Percentiles rank a stretch among this genome's conserved stretches.
Conservation (phyloP, 805 yeast genomes). For the Helenozyma baotianmanensis region DNA sequence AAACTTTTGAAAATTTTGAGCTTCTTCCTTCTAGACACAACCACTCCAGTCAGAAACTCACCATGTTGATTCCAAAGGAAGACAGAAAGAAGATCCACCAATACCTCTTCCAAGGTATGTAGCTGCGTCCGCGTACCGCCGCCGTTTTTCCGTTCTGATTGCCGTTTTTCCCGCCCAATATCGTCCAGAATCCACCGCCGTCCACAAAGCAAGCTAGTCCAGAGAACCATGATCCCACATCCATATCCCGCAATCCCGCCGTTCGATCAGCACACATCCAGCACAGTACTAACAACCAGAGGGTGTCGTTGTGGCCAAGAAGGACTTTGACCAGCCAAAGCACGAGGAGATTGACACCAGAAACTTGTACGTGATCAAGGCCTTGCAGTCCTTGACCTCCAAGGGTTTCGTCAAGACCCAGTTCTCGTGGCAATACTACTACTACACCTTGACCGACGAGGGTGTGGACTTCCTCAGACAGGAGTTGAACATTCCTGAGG, state of each 20-base stretch:
- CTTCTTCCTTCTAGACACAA: slow-evolving; percentile 11
- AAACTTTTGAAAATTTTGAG: slow-evolving; percentile 13
- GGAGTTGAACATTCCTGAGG: slow-evolving; percentile 98
- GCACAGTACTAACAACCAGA: slow-evolving; percentile 45
- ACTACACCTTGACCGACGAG: slow-evolving; percentile 99
- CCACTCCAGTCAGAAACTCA: slow-evolving; percentile 19
- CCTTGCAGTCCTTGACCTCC: slow-evolving; percentile 98
- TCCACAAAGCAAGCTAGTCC: background rate
- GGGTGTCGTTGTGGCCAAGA: slow-evolving; percentile 99
- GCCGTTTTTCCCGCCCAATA: too few species aligned
- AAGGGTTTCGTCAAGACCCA: slow-evolving; percentile 99
- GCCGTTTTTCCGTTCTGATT: too few species aligned
- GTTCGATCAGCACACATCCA: too few species aligned
- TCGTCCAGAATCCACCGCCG: too few species aligned
- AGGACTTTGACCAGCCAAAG: slow-evolving; percentile 95
- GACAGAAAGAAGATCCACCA: slow-evolving; percentile 99
- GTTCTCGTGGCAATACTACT: slow-evolving; percentile 99
- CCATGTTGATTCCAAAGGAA: slow-evolving; percentile 98
- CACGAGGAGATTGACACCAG: slow-evolving; percentile 98
- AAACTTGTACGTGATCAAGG: slow-evolving; percentile 97
- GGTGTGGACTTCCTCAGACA: slow-evolving; percentile 98
- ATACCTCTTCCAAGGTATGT: slow-evolving; percentile 97
- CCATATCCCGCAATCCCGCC: too few species aligned
- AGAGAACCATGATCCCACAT: too few species aligned
- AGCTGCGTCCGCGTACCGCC: slow-evolving; percentile 2